These are phyloP conservation scores for Tricholoma sp. DNA, from an alignment of 768 basidiomycete species.

Conservation along the genomic window DNA sequence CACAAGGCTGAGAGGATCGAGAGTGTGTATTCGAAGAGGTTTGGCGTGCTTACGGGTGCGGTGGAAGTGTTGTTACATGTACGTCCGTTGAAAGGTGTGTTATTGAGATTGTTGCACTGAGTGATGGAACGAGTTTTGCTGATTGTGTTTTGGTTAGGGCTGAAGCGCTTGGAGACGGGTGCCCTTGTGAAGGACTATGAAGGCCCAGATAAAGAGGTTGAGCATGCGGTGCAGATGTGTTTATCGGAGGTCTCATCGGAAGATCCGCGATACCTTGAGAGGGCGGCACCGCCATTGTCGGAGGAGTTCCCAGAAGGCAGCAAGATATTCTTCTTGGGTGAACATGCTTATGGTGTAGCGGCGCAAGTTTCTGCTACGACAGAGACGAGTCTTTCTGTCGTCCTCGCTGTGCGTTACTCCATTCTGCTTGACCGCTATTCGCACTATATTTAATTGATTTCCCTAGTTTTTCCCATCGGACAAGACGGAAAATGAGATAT, in stretches of 20 bases:
- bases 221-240: slow-evolving; percentile 84
- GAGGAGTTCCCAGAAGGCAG: slow-evolving; percentile 89
- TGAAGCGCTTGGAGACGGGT: slow-evolving; percentile 84
- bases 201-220: slow-evolving; percentile 69
- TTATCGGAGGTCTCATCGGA: slow-evolving; percentile 78
- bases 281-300: slow-evolving; percentile 71
- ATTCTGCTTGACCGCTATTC: not conserved
- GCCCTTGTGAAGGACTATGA: slow-evolving; percentile 96
- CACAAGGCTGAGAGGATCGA: slow-evolving; percentile 79
- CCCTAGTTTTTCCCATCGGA: slow-evolving; percentile 84
- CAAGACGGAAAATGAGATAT: slow-evolving; percentile 69
- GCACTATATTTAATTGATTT: slow-evolving; percentile 1
- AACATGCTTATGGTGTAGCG: slow-evolving; percentile 92
- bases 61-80: slow-evolving; percentile 83
- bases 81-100: slow-evolving; percentile 81
- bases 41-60: slow-evolving; percentile 78
- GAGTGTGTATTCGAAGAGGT: slow-evolving; percentile 80
- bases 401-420: slow-evolving; percentile 65
- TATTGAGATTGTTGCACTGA: not conserved
- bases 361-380: slow-evolving; percentile 80
- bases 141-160: slow-evolving; percentile 41
- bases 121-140: not conserved
- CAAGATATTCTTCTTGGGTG: slow-evolving; percentile 94
- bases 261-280: slow-evolving; percentile 84
- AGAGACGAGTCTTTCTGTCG: slow-evolving; percentile 67